Evolutionary conservation across 1,139 yeast species (phyloP), one percentile per base, ranked within the genome.

Genomic region (Suhomyces bribrorum): DNA sequence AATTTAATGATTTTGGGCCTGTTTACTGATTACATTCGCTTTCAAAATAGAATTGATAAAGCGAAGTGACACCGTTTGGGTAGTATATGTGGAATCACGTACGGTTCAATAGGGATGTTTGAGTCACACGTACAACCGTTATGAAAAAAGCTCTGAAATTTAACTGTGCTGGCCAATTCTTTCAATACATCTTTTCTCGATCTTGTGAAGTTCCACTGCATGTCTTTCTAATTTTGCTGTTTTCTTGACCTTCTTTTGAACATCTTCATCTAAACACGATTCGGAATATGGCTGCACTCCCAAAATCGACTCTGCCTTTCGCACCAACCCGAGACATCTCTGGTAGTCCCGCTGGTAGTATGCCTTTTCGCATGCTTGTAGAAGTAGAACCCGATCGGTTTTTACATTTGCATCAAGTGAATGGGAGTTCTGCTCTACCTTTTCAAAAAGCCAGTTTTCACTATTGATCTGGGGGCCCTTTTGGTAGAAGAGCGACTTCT

Each of bases 381-480:
- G 50, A 36, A 69, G 49, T 29, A 52, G 56, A 9, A 59, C 62
- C 23, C 73, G 54, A 47, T 68, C 72, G 5, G 63, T 53, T 45
- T 72, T 72, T 23, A 55, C 49, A 5, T 44, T 39, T 4, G 53
- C 41, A 30, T 62, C 60, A n/a, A 69, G 46, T 6, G 31, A 16
- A 2, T 22, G 16, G 36, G 37, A 8, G 24, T 52, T 43, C 28
- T 57, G 38, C 33, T 51, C 40, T 32, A 64, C 57, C 47, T 37
- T 54, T 20, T 63, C 61, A 17, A 48, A 52, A 5, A 80, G 64
- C 79, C 83, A 77, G 23, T 64, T 60, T 4, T 58, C 62, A 0
- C 73, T 69, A 42, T 78, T 75, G 16, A 75, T 50, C 3, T 63
- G 59, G 0, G 87, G 87, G 0, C 88, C 88, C 1, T 61, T 44